Evolutionary conservation across 257 asterid genomes (phyloP).

Genomic region (Capsicum baccatum): DNA sequence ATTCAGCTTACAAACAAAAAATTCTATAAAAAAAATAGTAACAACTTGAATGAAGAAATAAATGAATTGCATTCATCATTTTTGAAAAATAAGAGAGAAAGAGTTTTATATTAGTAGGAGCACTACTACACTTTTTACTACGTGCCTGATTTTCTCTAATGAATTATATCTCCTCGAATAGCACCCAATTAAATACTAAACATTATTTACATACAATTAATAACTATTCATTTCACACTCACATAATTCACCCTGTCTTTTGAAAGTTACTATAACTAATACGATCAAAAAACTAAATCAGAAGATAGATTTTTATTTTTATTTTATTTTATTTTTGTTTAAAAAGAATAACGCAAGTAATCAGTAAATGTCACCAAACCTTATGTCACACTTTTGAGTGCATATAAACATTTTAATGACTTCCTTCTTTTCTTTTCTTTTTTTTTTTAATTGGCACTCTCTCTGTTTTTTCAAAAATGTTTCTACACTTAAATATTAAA

Average conservation of each 20-base stretch:
- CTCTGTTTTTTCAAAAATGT: not conserved
- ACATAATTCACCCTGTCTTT: not conserved
- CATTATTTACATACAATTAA: not conserved
- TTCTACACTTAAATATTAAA: not conserved
- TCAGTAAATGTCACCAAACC: not conserved
- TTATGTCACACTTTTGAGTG: not conserved
- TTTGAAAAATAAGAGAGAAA: too few relatives aligned
- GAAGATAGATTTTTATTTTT: not conserved
- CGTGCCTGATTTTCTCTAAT: not conserved
- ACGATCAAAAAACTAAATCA: not conserved
- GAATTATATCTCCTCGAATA: not conserved
- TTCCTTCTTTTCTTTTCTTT: not conserved
- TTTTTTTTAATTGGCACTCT: too few relatives aligned
- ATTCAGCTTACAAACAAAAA: not conserved
- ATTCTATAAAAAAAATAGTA: not conserved
- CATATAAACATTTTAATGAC: not conserved
- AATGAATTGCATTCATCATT: not conserved
- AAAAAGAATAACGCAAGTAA: not conserved
- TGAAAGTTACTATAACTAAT: not conserved
- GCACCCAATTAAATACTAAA: not conserved
- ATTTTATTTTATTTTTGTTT: not conserved
- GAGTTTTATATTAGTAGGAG: not conserved
- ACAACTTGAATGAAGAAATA: not conserved
- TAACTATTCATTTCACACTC: not conserved
- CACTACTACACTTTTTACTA: not conserved